Evolutionary conservation across 305 asterid genomes (phyloP), one percentile per base, ranked within the genome.

Genomic region (Fraxinus greggii): DNA sequence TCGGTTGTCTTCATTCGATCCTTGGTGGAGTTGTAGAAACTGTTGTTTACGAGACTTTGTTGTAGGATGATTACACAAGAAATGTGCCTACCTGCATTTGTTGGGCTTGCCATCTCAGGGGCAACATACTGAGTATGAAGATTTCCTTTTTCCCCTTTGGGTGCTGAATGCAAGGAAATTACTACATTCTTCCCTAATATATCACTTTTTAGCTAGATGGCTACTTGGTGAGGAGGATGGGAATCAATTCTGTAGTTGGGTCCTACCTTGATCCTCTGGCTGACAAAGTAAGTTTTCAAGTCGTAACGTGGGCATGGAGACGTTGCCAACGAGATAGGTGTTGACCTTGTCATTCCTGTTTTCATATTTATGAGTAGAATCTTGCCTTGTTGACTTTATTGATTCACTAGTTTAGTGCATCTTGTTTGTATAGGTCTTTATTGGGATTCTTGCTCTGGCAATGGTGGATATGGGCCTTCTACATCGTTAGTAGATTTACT

Each of bases 231-330:
- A 93, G 99, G 90, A 95, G 90, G 87, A 93, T 95, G 98, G 86
- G 89, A 75, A 90, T 96, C 82, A 86, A 89, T 85, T 96, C 98
- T 72, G 99, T 90, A 63, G 97, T 96, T 28, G 99, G 99, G 51
- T 96, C 99, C 80, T 94, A 94, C 89, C 97, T 96, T 86, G 99
- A 96, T 88, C 99, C 99, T 86, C 97, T 96, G 65, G 98, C 99
- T 28, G 99, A 94, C 90, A 96, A 96, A 95, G 99, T 91, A 85
- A 83, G 86, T 82, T 82, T 40, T 76, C 73, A 38, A 32, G 6
- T 28, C 65, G 3, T 8, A 2, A 33, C 10, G 35, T 9, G 59
- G 59, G 72, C 63, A 38, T 65, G 29, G 79, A 28, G 76, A 59
- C 36, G 56, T 82, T 56, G 69, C 48, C 61, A 32, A 59, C 29